Conservation (phyloP, 2,329 filamentous ascomycete species). For the Sporothrix protearum region DNA sequence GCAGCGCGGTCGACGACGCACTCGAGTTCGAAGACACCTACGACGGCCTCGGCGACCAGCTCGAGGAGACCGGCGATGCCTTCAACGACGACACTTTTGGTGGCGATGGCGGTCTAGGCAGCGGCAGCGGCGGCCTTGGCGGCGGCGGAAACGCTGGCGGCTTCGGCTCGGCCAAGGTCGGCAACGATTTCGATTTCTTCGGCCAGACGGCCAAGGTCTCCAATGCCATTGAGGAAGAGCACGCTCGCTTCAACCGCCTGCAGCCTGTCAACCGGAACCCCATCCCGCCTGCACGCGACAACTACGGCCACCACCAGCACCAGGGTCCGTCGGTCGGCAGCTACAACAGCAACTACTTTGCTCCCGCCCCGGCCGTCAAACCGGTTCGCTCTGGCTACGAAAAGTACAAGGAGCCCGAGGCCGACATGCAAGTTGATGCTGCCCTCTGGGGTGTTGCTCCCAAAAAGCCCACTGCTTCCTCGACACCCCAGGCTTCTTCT, state of each 20-base stretch:
- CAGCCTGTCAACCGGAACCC: conserved; percentile 55
- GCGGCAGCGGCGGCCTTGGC: neutral
- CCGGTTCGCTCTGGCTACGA: conserved; percentile 82
- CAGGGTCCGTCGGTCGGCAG: conserved; percentile 29
- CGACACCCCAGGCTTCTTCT: conserved; percentile 29
- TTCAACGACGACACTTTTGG: conserved; percentile 98
- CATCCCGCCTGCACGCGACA: conserved; percentile 33
- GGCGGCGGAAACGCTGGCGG: conserved; percentile 32
- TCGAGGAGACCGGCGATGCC: conserved; percentile 87
- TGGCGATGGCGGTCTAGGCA: conserved; percentile 41
- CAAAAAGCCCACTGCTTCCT: conserved; percentile 46
- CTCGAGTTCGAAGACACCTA: conserved; percentile 95
- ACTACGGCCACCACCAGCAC: neutral
- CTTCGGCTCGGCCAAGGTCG: conserved; percentile 52
- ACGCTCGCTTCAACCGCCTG: conserved; percentile 75
- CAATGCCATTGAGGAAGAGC: conserved; percentile 84
- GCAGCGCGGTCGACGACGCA: conserved; percentile 57
- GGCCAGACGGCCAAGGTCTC: conserved; percentile 85
- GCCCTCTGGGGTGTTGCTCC: conserved; percentile 83
- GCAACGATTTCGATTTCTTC: conserved; percentile 97
- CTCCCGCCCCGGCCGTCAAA: conserved; percentile 25
- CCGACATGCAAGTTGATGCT: conserved; percentile 87
- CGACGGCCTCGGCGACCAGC: conserved; percentile 84
- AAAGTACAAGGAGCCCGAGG: conserved; percentile 82
- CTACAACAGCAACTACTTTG: conserved; percentile 28